Evolutionary conservation across 306 rosid species (phyloP), one percentile per base, ranked within the genome.

Genomic region (Calophaca sinica): DNA sequence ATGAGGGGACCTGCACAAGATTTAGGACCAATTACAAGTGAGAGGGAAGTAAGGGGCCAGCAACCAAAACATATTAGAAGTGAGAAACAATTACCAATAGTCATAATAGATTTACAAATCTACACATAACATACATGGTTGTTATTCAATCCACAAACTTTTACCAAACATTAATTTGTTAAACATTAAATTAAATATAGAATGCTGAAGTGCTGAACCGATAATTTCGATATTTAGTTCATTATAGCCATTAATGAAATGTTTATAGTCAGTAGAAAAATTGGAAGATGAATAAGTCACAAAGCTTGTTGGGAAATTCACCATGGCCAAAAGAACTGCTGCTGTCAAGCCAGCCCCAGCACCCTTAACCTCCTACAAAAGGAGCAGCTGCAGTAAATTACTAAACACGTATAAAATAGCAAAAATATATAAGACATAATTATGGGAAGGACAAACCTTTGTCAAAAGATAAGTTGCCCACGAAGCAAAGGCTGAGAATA

Each of bases 291-390:
- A 55, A 55, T 67, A 70, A 78, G 60, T 78, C 75, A 41, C 32
- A 59, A 82, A 67, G 72, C 68, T 79, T 11, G 55, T 58, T 62
- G 60, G 64, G 78, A 68, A 76, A 82, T 73, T 81, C 86, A 94
- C 98, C 98, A 90, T 91, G 64, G 97, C 98, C 87, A 94, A 77
- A 87, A 94, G 89, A 78, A 54, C 90, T 0, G 98, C 97, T 58
- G 98, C 97, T 83, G 96, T 91, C 80, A 94, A 79, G 75, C 98
- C 98, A 85, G 98, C 97, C 70, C 98, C 98, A 55, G 86, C 15
- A 76, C 98, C 98, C 84, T 91, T 94, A 73, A 91, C 96, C 88
- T 94, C 98, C 98, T 94, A 63, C 75, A 73, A 79, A 82, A 78
- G 49, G 62, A 65, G 74, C 28, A 65, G 64, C 71, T 29, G 65